Evolutionary conservation across 2,329 filamentous ascomycete genomes (phyloP), one percentile per base, ranked within the genome.

Genomic region (Chaetomium globosum): DNA sequence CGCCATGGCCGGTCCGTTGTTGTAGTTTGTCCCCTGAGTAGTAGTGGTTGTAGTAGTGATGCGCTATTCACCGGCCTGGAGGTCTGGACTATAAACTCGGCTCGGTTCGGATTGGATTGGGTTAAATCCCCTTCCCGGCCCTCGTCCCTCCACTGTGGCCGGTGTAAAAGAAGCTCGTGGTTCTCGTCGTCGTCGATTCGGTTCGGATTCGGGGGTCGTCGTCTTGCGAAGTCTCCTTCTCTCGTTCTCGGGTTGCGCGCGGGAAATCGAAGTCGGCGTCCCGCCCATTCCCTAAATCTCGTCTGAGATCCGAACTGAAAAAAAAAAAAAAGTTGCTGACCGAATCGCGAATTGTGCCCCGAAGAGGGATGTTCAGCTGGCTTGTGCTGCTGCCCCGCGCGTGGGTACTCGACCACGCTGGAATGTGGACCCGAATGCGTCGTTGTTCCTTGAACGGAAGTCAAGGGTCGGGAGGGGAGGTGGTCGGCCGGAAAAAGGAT

Each of bases 111-210:
- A 10, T 48, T n/a, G 71, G 9, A 69, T 72, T 74, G 65, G 72
- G 74, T 60, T 76, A 31, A 77, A 70, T 75, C 74, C 78, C 39
- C 21, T 56, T 26, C 46, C n/a, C 31, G 3, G 12, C 23, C 30
- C 48, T 52, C 21, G 16, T 48, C n/a, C 12, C 9, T 49, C 19
- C 2, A 23, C 56, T 16, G 39, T 30, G 2, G 12, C 30, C 23
- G 26, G 3, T 33, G 56, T 49, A 5, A 26, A 21, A 8, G 13
- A 8, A 23, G 12, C 23, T 36, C 31, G 53, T 12, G 13, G 53
- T 0, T 39, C n/a, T 36, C 31, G 31, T n/a, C 12, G 53, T 36
- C 53, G 30, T 56, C 21, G 51, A 53, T 53, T 10, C 19, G 28
- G 31, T 26, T 21, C 19, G 30, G 16, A 36, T 30, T 26, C 33